Percentiles rank a stretch among this genome's conserved stretches.
Conservation (phyloP, 73 alveolate genomes). For the Paramecium sonneborni region DNA sequence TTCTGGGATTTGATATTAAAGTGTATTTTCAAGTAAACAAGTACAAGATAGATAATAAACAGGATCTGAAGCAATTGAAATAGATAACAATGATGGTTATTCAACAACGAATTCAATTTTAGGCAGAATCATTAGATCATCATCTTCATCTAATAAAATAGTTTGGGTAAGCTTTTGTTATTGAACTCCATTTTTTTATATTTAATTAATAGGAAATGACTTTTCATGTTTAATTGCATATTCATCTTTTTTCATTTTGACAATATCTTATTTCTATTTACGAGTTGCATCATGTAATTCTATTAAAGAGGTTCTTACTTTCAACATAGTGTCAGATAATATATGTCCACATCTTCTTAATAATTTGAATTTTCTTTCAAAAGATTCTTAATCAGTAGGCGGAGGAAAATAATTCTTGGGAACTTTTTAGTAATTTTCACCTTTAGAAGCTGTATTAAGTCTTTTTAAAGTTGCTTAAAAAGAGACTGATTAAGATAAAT, state of each 20-base stretch:
- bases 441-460: neutral
- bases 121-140: constrained; percentile 18
- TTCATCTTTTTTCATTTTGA: constrained; percentile 20
- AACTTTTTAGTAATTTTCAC: neutral
- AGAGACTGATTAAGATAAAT: neutral
- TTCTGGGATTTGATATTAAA: neutral
- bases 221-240: neutral
- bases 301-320: neutral
- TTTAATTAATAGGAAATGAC: neutral
- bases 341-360: constrained; percentile 25
- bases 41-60: neutral
- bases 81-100: neutral
- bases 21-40: neutral
- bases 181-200: neutral
- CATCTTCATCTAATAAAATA: neutral
- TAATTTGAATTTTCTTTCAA: constrained; percentile 7
- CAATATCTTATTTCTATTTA: neutral
- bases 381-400: neutral
- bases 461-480: constrained; percentile 15
- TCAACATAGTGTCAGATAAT: neutral
- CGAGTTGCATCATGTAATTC: constrained; percentile 41
- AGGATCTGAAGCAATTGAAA: neutral
- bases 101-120: neutral
- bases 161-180: neutral
- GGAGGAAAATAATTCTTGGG: constrained; percentile 31